These are phyloP conservation scores for Tuber borchii DNA, from an alignment of 495 filamentous ascomycete species.

Conservation along the genomic window DNA sequence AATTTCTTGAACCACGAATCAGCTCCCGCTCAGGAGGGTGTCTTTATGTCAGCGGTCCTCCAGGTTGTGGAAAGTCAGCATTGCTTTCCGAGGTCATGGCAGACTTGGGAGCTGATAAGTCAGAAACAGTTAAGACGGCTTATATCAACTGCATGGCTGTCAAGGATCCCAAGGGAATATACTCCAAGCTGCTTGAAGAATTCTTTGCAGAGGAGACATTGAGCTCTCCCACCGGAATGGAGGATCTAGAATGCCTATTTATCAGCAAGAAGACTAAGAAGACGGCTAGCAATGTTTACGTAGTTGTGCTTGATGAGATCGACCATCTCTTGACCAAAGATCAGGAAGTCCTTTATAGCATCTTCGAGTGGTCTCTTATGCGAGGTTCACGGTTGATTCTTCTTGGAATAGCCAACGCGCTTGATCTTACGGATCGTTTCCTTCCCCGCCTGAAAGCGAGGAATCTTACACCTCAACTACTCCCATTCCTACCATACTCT, in stretches of 20 bases:
- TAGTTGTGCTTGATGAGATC: constrained; percentile 89
- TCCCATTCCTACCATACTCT: constrained; percentile 90
- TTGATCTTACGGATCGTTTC: constrained; percentile 92
- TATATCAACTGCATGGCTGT: constrained; percentile 97
- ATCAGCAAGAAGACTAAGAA: constrained; percentile 77
- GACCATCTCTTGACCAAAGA: constrained; percentile 86
- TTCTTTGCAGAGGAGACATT: constrained; percentile 53
- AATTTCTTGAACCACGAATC: constrained; percentile 62
- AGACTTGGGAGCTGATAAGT: constrained; percentile 48
- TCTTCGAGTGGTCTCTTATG: constrained; percentile 90
- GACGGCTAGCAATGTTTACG: constrained; percentile 73
- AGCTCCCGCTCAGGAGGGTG: constrained; percentile 63
- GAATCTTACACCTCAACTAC: constrained; percentile 77
- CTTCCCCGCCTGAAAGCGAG: constrained; percentile 88
- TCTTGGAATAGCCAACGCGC: constrained; percentile 91
- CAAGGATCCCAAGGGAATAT: constrained; percentile 74
- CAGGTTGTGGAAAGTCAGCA: constrained; percentile 94
- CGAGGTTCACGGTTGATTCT: constrained; percentile 69
- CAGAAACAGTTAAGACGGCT: constrained; percentile 53
- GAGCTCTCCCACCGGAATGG: constrained; percentile 85
- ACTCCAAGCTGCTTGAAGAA: constrained; percentile 62
- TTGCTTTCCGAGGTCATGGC: constrained; percentile 73
- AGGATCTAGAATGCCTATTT: constrained; percentile 97
- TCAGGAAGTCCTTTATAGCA: constrained; percentile 72
- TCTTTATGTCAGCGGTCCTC: constrained; percentile 90